A percentile compares a stretch with the other conserved stretches of the same genome.
phyloP scores from a whole-genome alignment of 2,329 filamentous ascomycete species.

The Diaporthe sp. region DNA sequence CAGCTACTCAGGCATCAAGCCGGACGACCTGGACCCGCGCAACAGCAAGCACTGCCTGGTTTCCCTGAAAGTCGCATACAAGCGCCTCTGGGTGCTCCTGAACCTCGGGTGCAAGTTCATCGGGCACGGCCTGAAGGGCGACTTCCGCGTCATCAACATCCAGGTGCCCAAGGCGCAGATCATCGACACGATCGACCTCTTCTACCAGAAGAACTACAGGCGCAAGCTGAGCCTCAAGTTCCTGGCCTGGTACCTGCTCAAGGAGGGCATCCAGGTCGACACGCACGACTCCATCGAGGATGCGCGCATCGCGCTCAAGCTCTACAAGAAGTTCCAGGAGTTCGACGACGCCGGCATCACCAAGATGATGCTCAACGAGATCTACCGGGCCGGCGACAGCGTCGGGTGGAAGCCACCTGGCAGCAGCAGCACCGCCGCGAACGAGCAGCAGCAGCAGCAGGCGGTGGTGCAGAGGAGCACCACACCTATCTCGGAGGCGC shows the following conservation, averaged over 20 bases:
- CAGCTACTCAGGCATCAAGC: conserved; percentile 89
- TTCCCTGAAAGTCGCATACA: conserved; percentile 91
- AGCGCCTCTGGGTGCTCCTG: conserved; percentile 96
- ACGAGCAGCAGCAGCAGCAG: neutral
- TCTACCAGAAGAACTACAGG: conserved; percentile 82
- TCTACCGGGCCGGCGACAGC: conserved; percentile 68
- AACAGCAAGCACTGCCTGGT: conserved; percentile 86
- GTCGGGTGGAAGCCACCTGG: conserved; percentile 33
- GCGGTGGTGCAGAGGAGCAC: neutral
- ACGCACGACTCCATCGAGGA: conserved; percentile 97
- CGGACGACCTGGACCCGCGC: conserved; percentile 83
- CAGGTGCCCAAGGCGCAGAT: conserved; percentile 91
- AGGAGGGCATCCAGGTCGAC: conserved; percentile 92
- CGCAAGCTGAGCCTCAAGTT: conserved; percentile 94
- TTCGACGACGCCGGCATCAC: conserved; percentile 87
- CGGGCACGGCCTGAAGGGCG: conserved; percentile 91
- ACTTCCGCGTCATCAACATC: conserved; percentile 98
- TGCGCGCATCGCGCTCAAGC: conserved; percentile 86
- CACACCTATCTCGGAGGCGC: conserved; percentile 27
- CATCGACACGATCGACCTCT: conserved; percentile 93
- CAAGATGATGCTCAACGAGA: conserved; percentile 85
- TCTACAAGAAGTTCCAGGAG: conserved; percentile 91
- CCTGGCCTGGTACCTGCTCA: conserved; percentile 88
- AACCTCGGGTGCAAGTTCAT: conserved; percentile 95
- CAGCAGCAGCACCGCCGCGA: conserved; percentile 6